Conservation (phyloP, 1,284 basidiomycete species). For the Cutaneotrichosporon sp. region DNA sequence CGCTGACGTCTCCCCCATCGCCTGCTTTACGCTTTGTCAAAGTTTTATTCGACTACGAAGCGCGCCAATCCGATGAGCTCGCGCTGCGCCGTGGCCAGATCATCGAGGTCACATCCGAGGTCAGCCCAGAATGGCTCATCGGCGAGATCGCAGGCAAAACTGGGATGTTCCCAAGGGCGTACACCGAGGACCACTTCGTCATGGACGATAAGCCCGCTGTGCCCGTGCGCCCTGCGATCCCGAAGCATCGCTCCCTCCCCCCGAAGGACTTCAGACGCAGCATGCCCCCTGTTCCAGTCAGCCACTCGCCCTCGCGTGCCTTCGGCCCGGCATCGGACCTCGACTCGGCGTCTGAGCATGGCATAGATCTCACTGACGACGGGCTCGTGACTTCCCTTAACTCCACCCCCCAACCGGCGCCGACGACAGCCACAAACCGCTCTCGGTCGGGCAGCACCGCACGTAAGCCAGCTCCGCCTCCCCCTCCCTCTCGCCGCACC, state of each 20-base stretch:
- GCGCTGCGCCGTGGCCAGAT: conserved; percentile 66
- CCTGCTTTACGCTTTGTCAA: conserved; percentile 50
- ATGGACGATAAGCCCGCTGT: conserved; percentile 24
- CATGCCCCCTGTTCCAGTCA: conserved; percentile 11
- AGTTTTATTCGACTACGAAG: conserved; percentile 67
- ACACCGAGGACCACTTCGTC: conserved; percentile 58
- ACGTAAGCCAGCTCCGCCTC: conserved; percentile 52
- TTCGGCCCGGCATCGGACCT: no score
- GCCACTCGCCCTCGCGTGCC: no score
- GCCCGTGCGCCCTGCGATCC: conserved; percentile 27
- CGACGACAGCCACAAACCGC: conserved; percentile 25
- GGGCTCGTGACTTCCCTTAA: conserved; percentile 13
- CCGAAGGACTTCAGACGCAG: background rate
- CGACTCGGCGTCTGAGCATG: conserved; percentile 29
- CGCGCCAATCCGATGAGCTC: conserved; percentile 64
- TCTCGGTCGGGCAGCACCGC: conserved; percentile 49
- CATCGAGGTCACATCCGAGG: conserved; percentile 66
- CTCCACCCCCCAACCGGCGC: background rate
- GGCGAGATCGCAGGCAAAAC: conserved; percentile 62
- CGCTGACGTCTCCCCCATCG: conserved; percentile 32
- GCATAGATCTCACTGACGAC: conserved; percentile 16
- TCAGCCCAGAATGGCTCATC: conserved; percentile 79
- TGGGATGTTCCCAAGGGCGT: conserved; percentile 70
- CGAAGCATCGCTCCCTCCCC: conserved; percentile 5
- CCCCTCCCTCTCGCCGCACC: conserved; percentile 49